Base-by-base conservation (phyloP, 345 rosid species). In the Laguncularia racemosa region DNA sequence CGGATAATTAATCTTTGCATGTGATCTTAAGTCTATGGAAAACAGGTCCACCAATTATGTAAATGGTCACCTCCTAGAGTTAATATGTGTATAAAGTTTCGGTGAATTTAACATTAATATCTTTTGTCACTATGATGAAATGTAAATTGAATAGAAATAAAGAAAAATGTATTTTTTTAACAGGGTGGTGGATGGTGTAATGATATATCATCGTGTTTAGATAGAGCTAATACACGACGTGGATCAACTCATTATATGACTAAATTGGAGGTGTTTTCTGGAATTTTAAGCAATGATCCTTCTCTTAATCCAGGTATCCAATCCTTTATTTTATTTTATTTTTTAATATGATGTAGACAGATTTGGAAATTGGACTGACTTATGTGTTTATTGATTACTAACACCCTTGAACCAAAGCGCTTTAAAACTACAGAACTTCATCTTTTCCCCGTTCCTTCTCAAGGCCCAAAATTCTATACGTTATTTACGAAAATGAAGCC, bases 161-260 rank as follows among this genome's bases (percentile, higher is more conserved):
- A 5, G 12, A 18, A 18, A 17, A 3, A 6, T 23, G 28, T 23
- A 23, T 51, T 44, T 55, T 61, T 16, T 43, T 53, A 20, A 16
- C 17, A 93, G 99, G 97, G 99, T 70, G 99, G 99, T 64, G 99
- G 96, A 62, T 93, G 97, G 99, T 93, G 99, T 54, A 86, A 93
- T 71, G 93, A 89, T 71, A 56, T 86, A 52, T 61, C 61, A 66
- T 84, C 97, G 28, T 93, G 97, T 73, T 51, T 60, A 65, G 95
- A 81, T 18, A 71, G 99, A 82, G 78, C 97, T 56, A 64, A 72
- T 19, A 83, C 85, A 1, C 77, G 75, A 49, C 85, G 88, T 46
- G 99, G 99, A 57, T 93, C 99, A 16, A 83, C 96, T 6, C 79
- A 57, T 67, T 71, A 65, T 66, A 93, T 89, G 99, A 74, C 43